These are phyloP conservation scores for Amauroascus niger DNA, from an alignment of 2,329 filamentous ascomycete species.

Conservation along the genomic window DNA sequence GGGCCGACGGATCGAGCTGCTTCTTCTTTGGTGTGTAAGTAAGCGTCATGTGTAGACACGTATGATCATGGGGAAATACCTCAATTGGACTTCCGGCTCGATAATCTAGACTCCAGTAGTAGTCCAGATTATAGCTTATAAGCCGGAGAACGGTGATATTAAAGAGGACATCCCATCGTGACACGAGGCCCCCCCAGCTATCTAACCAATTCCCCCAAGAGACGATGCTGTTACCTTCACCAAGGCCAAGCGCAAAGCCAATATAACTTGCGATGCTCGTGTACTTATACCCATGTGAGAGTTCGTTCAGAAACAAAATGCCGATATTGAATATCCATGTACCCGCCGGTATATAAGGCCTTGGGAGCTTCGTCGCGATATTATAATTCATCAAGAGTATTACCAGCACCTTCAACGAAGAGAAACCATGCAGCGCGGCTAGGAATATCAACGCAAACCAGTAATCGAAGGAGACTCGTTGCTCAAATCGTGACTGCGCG, in stretches of 20 bases:
- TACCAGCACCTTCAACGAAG: slow-evolving; percentile 65
- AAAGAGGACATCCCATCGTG: slow-evolving; percentile 94
- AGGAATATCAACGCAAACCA: slow-evolving; percentile 73
- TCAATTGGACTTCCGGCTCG: slow-evolving; percentile 60
- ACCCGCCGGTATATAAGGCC: slow-evolving; percentile 57
- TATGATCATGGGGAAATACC: slow-evolving; percentile 46
- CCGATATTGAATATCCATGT: slow-evolving; percentile 88
- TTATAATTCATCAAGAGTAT: slow-evolving; percentile 78
- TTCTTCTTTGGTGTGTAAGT: slow-evolving; percentile 70
- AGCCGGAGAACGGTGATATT: slow-evolving; percentile 87
- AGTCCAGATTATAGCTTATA: slow-evolving; percentile 94
- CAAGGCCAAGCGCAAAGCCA: slow-evolving; percentile 31
- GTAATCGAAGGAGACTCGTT: slow-evolving; percentile 73
- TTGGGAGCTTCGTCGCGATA: slow-evolving; percentile 63
- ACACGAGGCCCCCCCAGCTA: slow-evolving; percentile 68
- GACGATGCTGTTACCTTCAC: slow-evolving; percentile 40
- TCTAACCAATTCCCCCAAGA: slow-evolving; percentile 66
- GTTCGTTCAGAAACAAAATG: slow-evolving; percentile 81
- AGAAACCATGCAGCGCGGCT: slow-evolving; percentile 71
- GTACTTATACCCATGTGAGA: slow-evolving; percentile 67
- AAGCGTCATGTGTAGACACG: slow-evolving; percentile 5
- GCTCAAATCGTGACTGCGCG: slow-evolving; percentile 52
- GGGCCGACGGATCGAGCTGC: slow-evolving; percentile 79
- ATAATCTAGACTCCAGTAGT: slow-evolving; percentile 77
- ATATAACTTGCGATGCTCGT: slow-evolving; percentile 51